Evolutionary conservation across 208 protist genomes (phyloP).

Genomic region (Crithidia sp.): DNA sequence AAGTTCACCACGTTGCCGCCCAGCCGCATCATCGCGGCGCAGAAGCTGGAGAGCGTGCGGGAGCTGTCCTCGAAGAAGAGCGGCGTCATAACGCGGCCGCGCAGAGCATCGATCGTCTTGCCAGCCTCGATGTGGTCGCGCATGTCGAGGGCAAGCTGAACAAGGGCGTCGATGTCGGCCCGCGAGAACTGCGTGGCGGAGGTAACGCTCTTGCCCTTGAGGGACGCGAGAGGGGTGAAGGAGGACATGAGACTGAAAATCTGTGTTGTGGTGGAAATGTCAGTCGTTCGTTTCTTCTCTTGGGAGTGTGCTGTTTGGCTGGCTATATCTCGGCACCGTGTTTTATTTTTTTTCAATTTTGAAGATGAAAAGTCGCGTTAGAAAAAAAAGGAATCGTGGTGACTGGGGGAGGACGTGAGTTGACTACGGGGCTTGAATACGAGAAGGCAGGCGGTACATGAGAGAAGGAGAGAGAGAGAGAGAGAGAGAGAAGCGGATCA

Average conservation of each 20-base stretch:
- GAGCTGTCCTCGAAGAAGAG: slow-evolving; percentile 90
- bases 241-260: slow-evolving; percentile 3
- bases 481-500: too few relatives aligned
- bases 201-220: slow-evolving; percentile 72
- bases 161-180: slow-evolving; percentile 70
- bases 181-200: slow-evolving; percentile 73
- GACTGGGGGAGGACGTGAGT: too few relatives aligned
- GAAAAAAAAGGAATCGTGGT: background rate
- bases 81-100: slow-evolving; percentile 82
- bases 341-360: slow-evolving; percentile 5
- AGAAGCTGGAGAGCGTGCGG: slow-evolving; percentile 83
- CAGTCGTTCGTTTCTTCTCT: too few relatives aligned
- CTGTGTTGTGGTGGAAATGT: too few relatives aligned
- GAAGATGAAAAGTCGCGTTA: background rate
- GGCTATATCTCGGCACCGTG: too few relatives aligned
- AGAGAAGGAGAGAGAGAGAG: too few relatives aligned
- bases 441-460: too few relatives aligned
- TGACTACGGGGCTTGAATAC: too few relatives aligned
- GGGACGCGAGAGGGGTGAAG: slow-evolving; percentile 58
- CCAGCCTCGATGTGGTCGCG: slow-evolving; percentile 49
- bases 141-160: slow-evolving; percentile 60
- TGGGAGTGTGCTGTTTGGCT: too few relatives aligned
- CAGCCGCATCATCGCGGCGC: slow-evolving; percentile 84
- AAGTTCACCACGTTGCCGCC: slow-evolving; percentile 85
- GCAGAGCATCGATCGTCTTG: slow-evolving; percentile 60